Percentiles rank a stretch among this genome's conserved stretches.
Evolutionary conservation across 805 yeast genomes (phyloP).

Genomic region (Cyberlindnera maclurae): DNA sequence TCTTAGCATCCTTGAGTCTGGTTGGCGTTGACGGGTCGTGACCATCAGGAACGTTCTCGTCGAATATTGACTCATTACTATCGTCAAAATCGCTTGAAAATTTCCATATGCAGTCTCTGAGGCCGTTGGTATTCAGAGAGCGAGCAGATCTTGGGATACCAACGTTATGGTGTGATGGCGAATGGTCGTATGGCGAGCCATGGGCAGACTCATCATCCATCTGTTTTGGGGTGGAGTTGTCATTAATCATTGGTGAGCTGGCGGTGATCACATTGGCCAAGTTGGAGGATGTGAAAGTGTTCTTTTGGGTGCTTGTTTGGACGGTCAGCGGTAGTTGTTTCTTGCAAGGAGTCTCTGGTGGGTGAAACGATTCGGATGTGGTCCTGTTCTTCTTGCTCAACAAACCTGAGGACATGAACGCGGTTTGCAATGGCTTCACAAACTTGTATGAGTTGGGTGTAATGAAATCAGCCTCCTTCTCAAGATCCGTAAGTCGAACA

Average conservation of each 20-base stretch:
- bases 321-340: slow-evolving; percentile 26
- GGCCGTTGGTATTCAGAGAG: slow-evolving; percentile 31
- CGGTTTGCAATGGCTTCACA: slow-evolving; percentile 81
- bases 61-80: slow-evolving; percentile 23
- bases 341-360: slow-evolving; percentile 65
- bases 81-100: slow-evolving; percentile 38
- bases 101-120: slow-evolving; percentile 33
- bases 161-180: slow-evolving; percentile 15
- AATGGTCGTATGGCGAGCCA: slow-evolving; percentile 12
- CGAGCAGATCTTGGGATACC: slow-evolving; percentile 21
- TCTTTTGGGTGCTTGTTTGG: slow-evolving; percentile 11
- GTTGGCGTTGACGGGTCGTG: slow-evolving; percentile 40
- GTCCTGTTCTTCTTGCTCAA: slow-evolving; percentile 50
- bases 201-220: slow-evolving; percentile 12
- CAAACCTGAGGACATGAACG: slow-evolving; percentile 70
- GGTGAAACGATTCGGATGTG: slow-evolving; percentile 28
- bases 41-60: slow-evolving; percentile 13
- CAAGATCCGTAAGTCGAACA: slow-evolving; percentile 4
- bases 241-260: slow-evolving; percentile 24
- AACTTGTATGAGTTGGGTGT: slow-evolving; percentile 57
- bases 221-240: slow-evolving; percentile 20
- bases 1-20: slow-evolving; percentile 21
- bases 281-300: slow-evolving; percentile 20
- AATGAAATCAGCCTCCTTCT: slow-evolving; percentile 23
- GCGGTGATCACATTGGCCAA: slow-evolving; percentile 25